phyloP scores from a whole-genome alignment of 495 filamentous ascomycete species.

The Aspergillus cavernicola region DNA sequence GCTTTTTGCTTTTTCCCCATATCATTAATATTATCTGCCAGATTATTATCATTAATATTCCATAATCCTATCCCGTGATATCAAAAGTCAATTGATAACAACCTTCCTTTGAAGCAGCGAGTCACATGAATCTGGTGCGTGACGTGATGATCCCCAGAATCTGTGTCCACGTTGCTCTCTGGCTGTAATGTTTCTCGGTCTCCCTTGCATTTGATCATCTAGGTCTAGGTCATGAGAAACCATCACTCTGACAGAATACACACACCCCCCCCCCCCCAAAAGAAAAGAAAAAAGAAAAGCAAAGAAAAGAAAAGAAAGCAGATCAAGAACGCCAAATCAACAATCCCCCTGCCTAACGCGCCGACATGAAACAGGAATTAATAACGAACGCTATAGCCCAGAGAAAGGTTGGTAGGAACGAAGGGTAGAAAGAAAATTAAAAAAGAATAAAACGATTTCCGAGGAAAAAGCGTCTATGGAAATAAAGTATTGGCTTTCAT shows the following conservation, averaged over 20 bases:
- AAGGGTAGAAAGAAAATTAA: slow-evolving; percentile 1
- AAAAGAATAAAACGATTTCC: not conserved
- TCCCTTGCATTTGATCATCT: not conserved
- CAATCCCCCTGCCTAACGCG: not conserved
- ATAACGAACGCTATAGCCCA: not conserved
- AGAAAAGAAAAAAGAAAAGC: not conserved
- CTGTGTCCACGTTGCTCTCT: too few species aligned
- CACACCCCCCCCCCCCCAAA: too few species aligned
- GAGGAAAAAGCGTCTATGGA: slow-evolving; percentile 1
- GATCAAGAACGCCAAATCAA: slow-evolving; percentile 6
- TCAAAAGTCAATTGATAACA: not conserved
- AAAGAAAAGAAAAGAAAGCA: not conserved
- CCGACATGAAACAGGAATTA: not conserved
- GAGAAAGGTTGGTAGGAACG: not conserved
- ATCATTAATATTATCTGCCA: not conserved
- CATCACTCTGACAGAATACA: too few species aligned
- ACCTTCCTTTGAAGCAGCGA: not conserved
- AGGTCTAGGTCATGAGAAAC: not conserved
- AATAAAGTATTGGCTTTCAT: slow-evolving; percentile 6
- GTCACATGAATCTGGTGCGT: slow-evolving; percentile 1
- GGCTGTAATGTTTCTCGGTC: too few species aligned
- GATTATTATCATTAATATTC: not conserved
- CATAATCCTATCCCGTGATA: slow-evolving; percentile 2
- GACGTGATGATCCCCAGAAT: too few species aligned
- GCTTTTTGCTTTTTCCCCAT: not conserved